Evolutionary conservation across 768 basidiomycete genomes (phyloP).

Genomic region (Rhizopogon vulgaris): DNA sequence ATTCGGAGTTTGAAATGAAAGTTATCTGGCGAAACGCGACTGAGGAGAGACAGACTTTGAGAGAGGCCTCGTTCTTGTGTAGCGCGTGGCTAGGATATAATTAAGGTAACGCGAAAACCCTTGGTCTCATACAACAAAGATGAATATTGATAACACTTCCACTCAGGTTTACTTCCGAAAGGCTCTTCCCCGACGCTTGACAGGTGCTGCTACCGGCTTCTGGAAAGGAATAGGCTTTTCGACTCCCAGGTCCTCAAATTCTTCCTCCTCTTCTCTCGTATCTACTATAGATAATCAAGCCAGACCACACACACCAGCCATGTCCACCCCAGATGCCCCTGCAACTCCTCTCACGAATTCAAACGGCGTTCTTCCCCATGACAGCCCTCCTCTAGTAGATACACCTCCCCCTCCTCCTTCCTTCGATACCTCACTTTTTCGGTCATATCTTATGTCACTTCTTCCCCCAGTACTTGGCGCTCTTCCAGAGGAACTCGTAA

Average conservation of each 20-base stretch:
- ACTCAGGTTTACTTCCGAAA: conserved; percentile 25
- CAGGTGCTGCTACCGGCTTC: conserved; percentile 15
- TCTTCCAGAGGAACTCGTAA: conserved; percentile 52
- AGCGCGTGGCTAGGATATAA: conserved; percentile 7
- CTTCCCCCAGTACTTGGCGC: conserved; percentile 84
- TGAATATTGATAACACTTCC: conserved; percentile 13
- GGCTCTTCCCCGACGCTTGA: conserved; percentile 16
- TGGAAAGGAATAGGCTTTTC: conserved; percentile 18
- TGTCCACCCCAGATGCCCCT: conserved; percentile 10
- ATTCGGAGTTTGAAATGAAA: background rate
- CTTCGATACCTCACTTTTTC: conserved; percentile 70
- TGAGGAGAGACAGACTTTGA: background rate
- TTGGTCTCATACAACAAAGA: background rate
- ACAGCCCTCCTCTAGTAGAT: conserved; percentile 24
- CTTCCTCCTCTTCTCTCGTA: conserved; percentile 6
- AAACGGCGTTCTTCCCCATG: conserved; percentile 20
- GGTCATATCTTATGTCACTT: conserved; percentile 61
- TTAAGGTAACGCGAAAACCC: conserved; percentile 1
- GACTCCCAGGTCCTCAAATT: conserved; percentile 11
- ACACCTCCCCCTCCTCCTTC: conserved; percentile 33
- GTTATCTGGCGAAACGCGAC: background rate
- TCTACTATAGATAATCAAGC: background rate
- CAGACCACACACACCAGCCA: conserved; percentile 7
- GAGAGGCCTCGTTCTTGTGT: conserved; percentile 11
- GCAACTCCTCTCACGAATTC: conserved; percentile 24